Evolutionary conservation across 805 yeast genomes (phyloP).

Genomic region (Metschnikowia henanensis): DNA sequence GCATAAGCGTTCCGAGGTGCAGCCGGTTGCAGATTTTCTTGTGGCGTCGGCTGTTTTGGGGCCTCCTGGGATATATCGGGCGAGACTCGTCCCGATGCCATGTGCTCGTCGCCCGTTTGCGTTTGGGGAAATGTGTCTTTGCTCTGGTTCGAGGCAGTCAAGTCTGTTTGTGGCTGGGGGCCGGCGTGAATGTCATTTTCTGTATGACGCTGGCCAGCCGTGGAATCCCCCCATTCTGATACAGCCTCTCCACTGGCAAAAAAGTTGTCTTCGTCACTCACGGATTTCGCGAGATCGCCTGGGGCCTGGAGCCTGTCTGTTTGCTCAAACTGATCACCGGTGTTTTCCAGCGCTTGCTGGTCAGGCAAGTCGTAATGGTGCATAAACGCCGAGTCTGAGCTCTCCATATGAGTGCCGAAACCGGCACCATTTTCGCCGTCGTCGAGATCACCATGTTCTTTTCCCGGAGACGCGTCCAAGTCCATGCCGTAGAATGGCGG

Average conservation of each 20-base stretch:
- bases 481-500: slow-evolving; percentile 16
- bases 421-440: background rate
- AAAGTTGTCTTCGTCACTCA: slow-evolving; percentile 3
- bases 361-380: background rate
- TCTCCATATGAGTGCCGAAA: background rate
- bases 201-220: too few species aligned
- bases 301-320: background rate
- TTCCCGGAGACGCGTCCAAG: slow-evolving; percentile 7
- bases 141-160: too few species aligned
- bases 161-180: too few species aligned
- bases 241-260: slow-evolving; percentile 5
- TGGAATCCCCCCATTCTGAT: background rate
- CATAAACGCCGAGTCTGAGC: background rate
- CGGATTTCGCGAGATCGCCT: background rate
- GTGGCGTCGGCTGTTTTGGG: too few species aligned
- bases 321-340: too few species aligned
- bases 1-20: background rate
- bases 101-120: too few species aligned
- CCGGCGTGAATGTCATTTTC: too few species aligned
- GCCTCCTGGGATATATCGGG: too few species aligned
- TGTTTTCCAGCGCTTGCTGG: background rate
- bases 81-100: too few species aligned
- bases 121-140: too few species aligned
- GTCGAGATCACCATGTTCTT: background rate
- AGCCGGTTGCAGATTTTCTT: too few species aligned